These are phyloP conservation scores for Teunomyces lycoperdinae DNA, from an alignment of 805 yeast species.

Conservation along the genomic window DNA sequence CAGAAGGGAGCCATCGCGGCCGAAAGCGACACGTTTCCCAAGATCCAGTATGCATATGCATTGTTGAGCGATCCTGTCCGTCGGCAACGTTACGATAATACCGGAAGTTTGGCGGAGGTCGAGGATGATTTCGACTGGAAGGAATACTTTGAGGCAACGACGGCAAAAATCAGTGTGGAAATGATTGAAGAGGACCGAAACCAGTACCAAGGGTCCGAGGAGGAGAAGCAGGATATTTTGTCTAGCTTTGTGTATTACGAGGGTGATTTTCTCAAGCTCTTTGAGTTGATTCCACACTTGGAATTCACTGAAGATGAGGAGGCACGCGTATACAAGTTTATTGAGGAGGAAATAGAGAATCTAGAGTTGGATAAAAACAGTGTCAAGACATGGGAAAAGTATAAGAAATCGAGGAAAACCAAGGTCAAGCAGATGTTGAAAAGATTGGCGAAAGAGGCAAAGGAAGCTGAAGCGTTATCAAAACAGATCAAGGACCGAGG, in stretches of 20 bases:
- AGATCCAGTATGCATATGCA: constrained; percentile 72
- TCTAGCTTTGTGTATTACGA: constrained; percentile 53
- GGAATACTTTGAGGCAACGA: constrained; percentile 49
- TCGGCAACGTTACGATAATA: constrained; percentile 60
- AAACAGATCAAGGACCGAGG: constrained; percentile 35
- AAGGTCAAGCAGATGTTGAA: constrained; percentile 48
- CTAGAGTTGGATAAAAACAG: constrained; percentile 33
- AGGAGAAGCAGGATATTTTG: constrained; percentile 61
- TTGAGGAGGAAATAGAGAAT: constrained; percentile 29
- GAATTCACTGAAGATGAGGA: constrained; percentile 62
- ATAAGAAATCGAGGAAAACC: constrained; percentile 47
- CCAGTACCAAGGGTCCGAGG: constrained; percentile 60
- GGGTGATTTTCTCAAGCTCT: constrained; percentile 68
- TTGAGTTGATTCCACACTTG: constrained; percentile 76
- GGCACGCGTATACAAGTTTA: constrained; percentile 51
- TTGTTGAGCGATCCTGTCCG: constrained; percentile 58
- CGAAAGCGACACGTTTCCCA: constrained; percentile 47
- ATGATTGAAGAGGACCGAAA: constrained; percentile 65
- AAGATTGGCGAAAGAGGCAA: constrained; percentile 59
- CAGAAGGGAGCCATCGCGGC: constrained; percentile 10
- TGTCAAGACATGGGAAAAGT: constrained; percentile 46
- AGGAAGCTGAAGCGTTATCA: constrained; percentile 54
- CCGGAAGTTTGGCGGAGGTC: constrained; percentile 55
- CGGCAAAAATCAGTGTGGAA: constrained; percentile 56
- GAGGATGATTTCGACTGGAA: constrained; percentile 52